phyloP scores from a whole-genome alignment of 1,284 basidiomycete species.

The Bondarzewia mesenterica region DNA sequence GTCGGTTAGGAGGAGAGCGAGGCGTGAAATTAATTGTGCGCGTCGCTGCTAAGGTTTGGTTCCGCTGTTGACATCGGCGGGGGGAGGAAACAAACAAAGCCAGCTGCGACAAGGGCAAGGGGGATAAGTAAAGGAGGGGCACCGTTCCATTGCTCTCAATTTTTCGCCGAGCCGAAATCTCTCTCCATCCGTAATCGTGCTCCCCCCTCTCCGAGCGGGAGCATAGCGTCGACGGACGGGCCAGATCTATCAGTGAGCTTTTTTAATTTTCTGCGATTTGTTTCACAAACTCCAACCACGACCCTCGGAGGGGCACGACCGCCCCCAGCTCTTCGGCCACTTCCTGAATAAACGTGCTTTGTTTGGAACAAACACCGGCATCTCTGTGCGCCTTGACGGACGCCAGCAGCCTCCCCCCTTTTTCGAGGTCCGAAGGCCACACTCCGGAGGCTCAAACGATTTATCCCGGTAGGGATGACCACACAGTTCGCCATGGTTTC shows the following conservation, averaged over 20 bases:
- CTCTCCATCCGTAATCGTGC: no score
- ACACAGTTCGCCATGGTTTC: no score
- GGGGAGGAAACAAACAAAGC: not conserved
- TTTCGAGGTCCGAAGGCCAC: not conserved
- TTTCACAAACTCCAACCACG: not conserved
- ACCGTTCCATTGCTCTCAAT: not conserved
- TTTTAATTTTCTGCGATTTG: not conserved
- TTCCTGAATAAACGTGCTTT: constrained; percentile 3
- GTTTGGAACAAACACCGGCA: not conserved
- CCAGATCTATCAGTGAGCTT: not conserved
- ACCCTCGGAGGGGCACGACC: not conserved
- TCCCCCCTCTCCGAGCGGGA: not conserved
- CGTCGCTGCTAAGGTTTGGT: constrained; percentile 27
- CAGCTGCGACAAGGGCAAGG: constrained; percentile 1
- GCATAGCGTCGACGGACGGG: not conserved
- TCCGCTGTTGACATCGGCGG: constrained; percentile 20
- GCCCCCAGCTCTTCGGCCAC: constrained; percentile 4
- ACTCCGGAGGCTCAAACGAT: not conserved
- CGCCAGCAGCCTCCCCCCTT: not conserved
- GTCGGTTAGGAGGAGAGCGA: constrained; percentile 16
- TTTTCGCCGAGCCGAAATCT: not conserved
- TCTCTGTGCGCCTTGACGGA: not conserved
- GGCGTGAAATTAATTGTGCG: constrained; percentile 15
- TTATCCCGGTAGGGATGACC: no score
- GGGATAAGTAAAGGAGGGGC: not conserved